Conservation (phyloP, 2,329 filamentous ascomycete genomes). For the Cadophora luteo-olivacea region DNA sequence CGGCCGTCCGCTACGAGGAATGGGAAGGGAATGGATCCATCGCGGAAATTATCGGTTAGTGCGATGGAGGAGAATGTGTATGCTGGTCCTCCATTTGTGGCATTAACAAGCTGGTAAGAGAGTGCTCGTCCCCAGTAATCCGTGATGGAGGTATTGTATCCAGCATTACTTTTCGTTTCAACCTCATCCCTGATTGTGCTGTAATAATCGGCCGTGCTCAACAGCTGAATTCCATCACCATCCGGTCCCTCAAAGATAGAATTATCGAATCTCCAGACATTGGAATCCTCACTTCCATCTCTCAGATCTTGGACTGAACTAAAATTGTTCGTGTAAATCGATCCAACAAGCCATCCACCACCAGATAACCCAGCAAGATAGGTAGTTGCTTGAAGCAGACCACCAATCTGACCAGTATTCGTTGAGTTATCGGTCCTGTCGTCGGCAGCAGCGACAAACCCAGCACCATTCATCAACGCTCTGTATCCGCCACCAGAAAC, state of each 20-base stretch:
- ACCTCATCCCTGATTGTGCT: constrained; percentile 64
- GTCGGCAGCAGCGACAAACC: constrained; percentile 81
- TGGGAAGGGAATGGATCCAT: constrained; percentile 72
- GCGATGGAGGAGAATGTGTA: constrained; percentile 87
- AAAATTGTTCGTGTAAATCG: constrained; percentile 80
- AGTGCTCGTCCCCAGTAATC: constrained; percentile 90
- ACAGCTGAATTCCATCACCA: constrained; percentile 55
- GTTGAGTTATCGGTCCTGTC: constrained; percentile 69
- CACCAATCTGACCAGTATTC: constrained; percentile 72
- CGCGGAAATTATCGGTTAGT: constrained; percentile 64
- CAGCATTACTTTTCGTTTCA: constrained; percentile 64
- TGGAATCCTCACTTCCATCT: constrained; percentile 49
- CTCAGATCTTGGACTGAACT: constrained; percentile 67
- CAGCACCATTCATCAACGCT: constrained; percentile 84
- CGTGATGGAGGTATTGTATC: constrained; percentile 75
- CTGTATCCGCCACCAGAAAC: constrained; percentile 86
- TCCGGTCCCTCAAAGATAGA: constrained; percentile 66
- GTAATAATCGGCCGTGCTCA: constrained; percentile 68
- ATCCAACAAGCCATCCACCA: constrained; percentile 85
- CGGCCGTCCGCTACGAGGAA: constrained; percentile 75
- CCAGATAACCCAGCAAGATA: constrained; percentile 84
- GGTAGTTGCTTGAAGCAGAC: constrained; percentile 79
- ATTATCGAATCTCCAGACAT: constrained; percentile 67
- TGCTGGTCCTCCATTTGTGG: constrained; percentile 71
- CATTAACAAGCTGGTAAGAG: constrained; percentile 86